Evolutionary conservation across 1,284 basidiomycete genomes (phyloP).

Genomic region (Leccinum pachyderme): DNA sequence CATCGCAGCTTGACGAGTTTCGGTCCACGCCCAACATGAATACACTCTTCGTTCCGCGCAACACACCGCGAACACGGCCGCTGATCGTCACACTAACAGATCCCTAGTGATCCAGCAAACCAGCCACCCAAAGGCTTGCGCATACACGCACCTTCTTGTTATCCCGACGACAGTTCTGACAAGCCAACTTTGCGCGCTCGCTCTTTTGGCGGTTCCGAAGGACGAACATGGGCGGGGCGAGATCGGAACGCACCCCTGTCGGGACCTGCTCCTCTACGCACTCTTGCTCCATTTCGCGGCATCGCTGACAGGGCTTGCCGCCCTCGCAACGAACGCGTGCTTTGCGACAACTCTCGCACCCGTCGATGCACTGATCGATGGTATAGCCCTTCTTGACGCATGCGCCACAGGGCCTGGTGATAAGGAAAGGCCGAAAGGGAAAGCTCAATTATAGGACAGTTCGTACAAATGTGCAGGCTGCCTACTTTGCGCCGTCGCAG

Average conservation of each 20-base stretch:
- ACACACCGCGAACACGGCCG: constrained; percentile 58
- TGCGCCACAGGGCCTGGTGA: constrained; percentile 48
- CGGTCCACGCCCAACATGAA: constrained; percentile 52
- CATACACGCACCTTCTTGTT: constrained; percentile 52
- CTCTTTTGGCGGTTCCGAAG: constrained; percentile 31
- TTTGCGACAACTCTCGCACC: constrained; percentile 50
- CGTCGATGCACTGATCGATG: constrained; percentile 51
- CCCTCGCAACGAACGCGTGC: constrained; percentile 56
- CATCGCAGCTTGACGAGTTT: constrained; percentile 57
- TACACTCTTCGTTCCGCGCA: constrained; percentile 49
- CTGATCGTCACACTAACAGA: constrained; percentile 42
- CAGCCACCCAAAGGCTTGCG: too few species aligned
- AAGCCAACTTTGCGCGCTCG: constrained; percentile 55
- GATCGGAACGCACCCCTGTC: constrained; percentile 20
- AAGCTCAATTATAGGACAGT: background rate
- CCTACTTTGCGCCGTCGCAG: constrained; percentile 54
- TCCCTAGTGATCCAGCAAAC: background rate
- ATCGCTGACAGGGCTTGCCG: constrained; percentile 49
- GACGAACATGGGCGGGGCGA: constrained; percentile 23
- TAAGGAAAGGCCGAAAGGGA: background rate
- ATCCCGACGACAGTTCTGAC: constrained; percentile 53
- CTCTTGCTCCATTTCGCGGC: constrained; percentile 44
- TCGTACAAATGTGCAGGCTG: constrained; percentile 3
- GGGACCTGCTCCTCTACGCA: constrained; percentile 33
- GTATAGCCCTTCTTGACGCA: constrained; percentile 52